Evolutionary conservation across 371 early-diverging fungal genomes (phyloP).

Genomic region (Choanephora cucurbitarum): DNA sequence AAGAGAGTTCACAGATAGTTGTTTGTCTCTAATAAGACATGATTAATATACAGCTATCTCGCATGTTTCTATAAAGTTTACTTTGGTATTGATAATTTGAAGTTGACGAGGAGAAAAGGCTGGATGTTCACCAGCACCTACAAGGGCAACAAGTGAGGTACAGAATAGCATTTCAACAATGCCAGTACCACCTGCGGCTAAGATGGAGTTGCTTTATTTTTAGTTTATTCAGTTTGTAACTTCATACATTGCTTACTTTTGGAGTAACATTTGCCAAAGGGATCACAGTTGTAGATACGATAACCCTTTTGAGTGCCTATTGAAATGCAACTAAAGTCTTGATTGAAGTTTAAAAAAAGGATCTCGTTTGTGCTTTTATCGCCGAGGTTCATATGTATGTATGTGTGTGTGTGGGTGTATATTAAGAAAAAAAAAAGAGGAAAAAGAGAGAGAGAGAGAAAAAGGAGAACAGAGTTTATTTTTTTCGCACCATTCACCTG

Average conservation of each 20-base stretch:
- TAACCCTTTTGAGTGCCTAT: conserved; percentile 86
- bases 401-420: too few relatives aligned
- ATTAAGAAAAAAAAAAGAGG: background rate
- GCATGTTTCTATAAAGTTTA: too few relatives aligned
- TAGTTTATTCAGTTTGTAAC: background rate
- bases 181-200: conserved; percentile 85
- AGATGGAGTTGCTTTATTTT: background rate
- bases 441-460: too few relatives aligned
- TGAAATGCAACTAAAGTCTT: conserved; percentile 91
- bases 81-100: conserved; percentile 96
- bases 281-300: conserved; percentile 91
- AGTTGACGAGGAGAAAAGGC: conserved; percentile 86
- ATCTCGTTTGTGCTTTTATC: conserved; percentile 52
- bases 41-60: background rate
- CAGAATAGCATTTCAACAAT: conserved; percentile 97
- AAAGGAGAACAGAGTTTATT: background rate
- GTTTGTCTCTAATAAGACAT: conserved; percentile 72
- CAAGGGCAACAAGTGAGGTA: conserved; percentile 94
- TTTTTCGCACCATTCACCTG: too few relatives aligned
- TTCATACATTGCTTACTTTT: conserved; percentile 72
- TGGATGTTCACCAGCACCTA: conserved; percentile 93
- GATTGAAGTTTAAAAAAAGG: conserved; percentile 86
- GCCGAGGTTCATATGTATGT: conserved; percentile 26
- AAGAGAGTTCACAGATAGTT: conserved; percentile 94
- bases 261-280: conserved; percentile 90